Evolutionary conservation across 495 filamentous ascomycete genomes (phyloP).

Genomic region (Pseudevernia furfuracea): DNA sequence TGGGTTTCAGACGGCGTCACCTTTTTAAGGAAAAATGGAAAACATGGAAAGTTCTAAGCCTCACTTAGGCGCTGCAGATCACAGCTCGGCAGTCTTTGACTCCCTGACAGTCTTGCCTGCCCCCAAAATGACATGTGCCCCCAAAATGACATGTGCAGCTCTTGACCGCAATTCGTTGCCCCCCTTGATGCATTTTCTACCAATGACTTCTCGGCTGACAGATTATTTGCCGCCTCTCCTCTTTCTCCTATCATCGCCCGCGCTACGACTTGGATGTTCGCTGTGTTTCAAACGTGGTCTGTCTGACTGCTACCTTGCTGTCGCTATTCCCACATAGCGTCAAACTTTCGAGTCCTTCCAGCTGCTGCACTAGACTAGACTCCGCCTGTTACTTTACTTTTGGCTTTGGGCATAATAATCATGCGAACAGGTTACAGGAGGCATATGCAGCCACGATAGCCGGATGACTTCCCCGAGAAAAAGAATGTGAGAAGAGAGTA

Average conservation of each 20-base stretch:
- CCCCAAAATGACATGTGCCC: not conserved
- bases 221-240: not conserved
- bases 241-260: not conserved
- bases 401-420: not conserved
- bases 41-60: not conserved
- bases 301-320: not conserved
- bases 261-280: too few species aligned
- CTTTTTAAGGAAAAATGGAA: too few species aligned
- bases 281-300: too few species aligned
- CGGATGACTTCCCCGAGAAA: not conserved
- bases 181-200: not conserved
- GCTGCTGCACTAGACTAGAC: not conserved
- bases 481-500: not conserved
- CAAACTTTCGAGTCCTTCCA: not conserved
- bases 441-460: constrained; percentile 12
- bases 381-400: not conserved
- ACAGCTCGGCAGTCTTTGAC: constrained; percentile 4
- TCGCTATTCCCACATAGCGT: not conserved
- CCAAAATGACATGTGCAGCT: not conserved
- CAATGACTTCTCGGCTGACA: constrained; percentile 2
- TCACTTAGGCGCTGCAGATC: constrained; percentile 6
- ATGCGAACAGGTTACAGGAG: constrained; percentile 13
- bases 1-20: constrained; percentile 10
- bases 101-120: not conserved
- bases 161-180: constrained; percentile 20